A percentile compares a stretch with the other conserved stretches of the same genome.
These are phyloP conservation scores for Sordaria brevicollis DNA, from an alignment of 495 filamentous ascomycete species.

Conservation along the genomic window DNA sequence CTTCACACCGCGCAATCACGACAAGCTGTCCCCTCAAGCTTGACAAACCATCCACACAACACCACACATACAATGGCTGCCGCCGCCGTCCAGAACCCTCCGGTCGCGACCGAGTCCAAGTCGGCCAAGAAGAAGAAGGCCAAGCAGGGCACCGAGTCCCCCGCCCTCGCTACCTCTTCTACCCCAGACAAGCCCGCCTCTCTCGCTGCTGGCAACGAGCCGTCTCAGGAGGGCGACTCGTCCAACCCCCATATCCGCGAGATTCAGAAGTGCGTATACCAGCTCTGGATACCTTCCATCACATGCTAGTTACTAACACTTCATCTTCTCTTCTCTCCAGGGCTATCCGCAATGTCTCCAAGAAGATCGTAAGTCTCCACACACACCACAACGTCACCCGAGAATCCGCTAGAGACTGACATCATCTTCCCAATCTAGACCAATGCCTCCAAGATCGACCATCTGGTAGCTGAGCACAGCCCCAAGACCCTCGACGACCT, in stretches of 20 bases:
- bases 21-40: not conserved
- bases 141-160: slow-evolving; percentile 42
- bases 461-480: slow-evolving; percentile 66
- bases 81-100: slow-evolving; percentile 40
- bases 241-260: slow-evolving; percentile 76
- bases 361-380: slow-evolving; percentile 65
- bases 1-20: not conserved
- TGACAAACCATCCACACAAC: slow-evolving; percentile 10
- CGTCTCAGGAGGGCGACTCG: slow-evolving; percentile 43
- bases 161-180: slow-evolving; percentile 30
- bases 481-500: slow-evolving; percentile 75
- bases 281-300: not conserved
- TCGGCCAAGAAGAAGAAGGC: slow-evolving; percentile 67
- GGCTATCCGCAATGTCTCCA: slow-evolving; percentile 73
- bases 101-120: slow-evolving; percentile 44
- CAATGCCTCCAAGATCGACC: slow-evolving; percentile 66
- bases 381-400: not conserved
- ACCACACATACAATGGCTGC: slow-evolving; percentile 35
- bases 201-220: slow-evolving; percentile 22
- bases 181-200: slow-evolving; percentile 32
- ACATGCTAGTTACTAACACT: slow-evolving; percentile 2
- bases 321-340: slow-evolving; percentile 35
- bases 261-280: slow-evolving; percentile 61
- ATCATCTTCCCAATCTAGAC: slow-evolving; percentile 36
- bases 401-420: slow-evolving; percentile 11